phyloP scores from a whole-genome alignment of 208 protist genomes.

The Leishmania mexicana region DNA sequence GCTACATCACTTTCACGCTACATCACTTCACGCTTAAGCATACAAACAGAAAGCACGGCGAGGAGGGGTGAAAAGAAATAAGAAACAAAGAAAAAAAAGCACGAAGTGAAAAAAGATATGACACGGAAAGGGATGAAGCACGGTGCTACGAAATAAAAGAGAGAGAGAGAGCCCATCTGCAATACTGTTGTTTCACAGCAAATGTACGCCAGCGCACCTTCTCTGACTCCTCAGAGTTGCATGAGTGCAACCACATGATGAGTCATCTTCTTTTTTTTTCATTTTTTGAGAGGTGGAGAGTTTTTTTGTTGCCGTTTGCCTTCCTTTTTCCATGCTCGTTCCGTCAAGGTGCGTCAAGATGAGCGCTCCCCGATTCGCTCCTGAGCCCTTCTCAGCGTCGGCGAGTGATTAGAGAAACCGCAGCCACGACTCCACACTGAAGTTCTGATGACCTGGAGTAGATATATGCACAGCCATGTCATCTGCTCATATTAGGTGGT shows the following conservation, averaged over 20 bases:
- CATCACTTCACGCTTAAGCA: background rate
- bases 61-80: background rate
- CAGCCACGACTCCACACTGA: background rate
- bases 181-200: background rate
- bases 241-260: background rate
- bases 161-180: background rate
- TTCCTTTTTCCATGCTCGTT: no score
- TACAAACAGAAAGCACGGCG: no score
- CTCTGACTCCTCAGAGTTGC: background rate
- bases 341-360: background rate
- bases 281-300: background rate
- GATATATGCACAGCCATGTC: no score
- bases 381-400: background rate
- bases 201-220: background rate
- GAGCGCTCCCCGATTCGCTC: background rate
- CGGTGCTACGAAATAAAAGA: background rate
- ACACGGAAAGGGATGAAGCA: background rate
- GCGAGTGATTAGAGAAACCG: background rate
- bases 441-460: background rate
- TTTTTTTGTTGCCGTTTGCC: background rate
- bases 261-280: background rate
- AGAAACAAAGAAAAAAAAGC: background rate
- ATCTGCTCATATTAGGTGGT: background rate
- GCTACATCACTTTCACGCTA: background rate
- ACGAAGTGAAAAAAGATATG: background rate